Percentiles rank a stretch among this genome's conserved stretches.
phyloP scores from a whole-genome alignment of 768 basidiomycete species.

The Floccularia luteovirens region DNA sequence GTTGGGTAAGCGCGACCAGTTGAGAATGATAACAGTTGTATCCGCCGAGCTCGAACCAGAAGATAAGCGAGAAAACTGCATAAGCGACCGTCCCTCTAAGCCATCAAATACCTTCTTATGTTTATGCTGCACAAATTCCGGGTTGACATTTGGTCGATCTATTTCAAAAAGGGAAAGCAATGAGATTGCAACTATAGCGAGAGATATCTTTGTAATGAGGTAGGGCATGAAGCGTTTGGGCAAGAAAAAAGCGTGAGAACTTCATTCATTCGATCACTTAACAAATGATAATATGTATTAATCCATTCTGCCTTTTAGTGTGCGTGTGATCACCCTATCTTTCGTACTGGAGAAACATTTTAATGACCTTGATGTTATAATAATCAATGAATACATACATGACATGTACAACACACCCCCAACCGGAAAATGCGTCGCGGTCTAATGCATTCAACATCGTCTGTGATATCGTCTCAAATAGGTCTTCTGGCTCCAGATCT shows the following conservation, averaged over 20 bases:
- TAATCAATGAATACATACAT: conserved; percentile 53
- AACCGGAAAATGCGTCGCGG: conserved; percentile 93
- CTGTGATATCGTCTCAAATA: conserved; percentile 98
- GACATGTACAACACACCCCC: conserved; percentile 93
- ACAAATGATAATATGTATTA: no score
- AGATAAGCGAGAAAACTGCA: background rate
- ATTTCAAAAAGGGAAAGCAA: conserved; percentile 6
- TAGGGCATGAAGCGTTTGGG: background rate
- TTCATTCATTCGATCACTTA: background rate
- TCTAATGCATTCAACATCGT: conserved; percentile 93
- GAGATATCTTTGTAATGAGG: background rate
- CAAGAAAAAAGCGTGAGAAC: background rate
- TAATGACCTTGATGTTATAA: background rate
- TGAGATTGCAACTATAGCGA: conserved; percentile 6
- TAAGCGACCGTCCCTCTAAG: no score
- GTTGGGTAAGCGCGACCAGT: conserved; percentile 63
- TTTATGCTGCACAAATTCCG: no score
- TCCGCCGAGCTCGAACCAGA: conserved; percentile 18
- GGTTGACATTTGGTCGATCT: no score
- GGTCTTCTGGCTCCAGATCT: conserved; percentile 89
- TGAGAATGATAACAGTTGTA: conserved; percentile 52
- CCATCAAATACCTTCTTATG: no score
- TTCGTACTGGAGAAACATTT: conserved; percentile 43
- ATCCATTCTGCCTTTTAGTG: conserved; percentile 89
- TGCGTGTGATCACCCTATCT: conserved; percentile 74